phyloP scores from a whole-genome alignment of 371 early-diverging fungal species.

The Circinella minor region DNA sequence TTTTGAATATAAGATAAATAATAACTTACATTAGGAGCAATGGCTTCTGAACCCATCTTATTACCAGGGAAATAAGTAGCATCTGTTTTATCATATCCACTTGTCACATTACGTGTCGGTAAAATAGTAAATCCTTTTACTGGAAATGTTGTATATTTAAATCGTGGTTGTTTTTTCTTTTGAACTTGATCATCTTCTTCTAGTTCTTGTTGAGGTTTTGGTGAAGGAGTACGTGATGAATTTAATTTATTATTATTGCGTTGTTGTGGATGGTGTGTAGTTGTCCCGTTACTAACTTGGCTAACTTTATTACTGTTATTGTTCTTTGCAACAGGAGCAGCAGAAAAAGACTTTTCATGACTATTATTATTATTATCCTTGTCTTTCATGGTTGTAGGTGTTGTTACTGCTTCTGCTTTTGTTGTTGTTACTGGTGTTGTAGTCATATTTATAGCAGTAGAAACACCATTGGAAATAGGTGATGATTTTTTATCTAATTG shows the following conservation, averaged over 20 bases:
- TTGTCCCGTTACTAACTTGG: too few species aligned
- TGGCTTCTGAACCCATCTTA: constrained; percentile 39
- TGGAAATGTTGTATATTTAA: constrained; percentile 53
- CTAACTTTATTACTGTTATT: too few species aligned
- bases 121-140: constrained; percentile 53
- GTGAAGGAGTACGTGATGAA: constrained; percentile 11
- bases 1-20: too few species aligned
- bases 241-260: too few species aligned
- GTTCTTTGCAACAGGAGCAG: too few species aligned
- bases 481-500: background rate
- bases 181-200: background rate
- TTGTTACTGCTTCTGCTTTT: too few species aligned
- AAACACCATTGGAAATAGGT: background rate
- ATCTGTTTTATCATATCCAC: constrained; percentile 43
- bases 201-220: background rate
- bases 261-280: too few species aligned
- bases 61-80: constrained; percentile 43
- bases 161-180: constrained; percentile 33
- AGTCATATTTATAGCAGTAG: background rate
- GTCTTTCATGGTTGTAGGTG: too few species aligned
- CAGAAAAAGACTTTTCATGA: too few species aligned
- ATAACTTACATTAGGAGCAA: constrained; percentile 51
- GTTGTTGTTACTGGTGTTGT: too few species aligned
- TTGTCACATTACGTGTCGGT: constrained; percentile 55
- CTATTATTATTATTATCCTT: too few species aligned